Evolutionary conservation across 2,329 filamentous ascomycete species (phyloP), one percentile per base, ranked within the genome.

Genomic region (Sporothrix phasma): DNA sequence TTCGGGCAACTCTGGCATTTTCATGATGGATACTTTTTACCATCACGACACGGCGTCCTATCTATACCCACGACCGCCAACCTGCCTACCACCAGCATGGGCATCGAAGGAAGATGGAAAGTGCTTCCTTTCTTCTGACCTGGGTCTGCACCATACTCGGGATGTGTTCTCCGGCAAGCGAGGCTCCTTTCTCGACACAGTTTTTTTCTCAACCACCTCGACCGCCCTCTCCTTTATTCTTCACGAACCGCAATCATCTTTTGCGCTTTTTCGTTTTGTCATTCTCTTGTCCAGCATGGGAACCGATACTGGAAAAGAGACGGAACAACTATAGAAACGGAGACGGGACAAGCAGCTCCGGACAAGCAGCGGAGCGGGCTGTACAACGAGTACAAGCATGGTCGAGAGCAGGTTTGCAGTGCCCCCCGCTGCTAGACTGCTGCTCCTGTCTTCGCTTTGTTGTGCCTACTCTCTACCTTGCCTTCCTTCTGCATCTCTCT

Each of bases 181-280:
- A n/a, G 51, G 17, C 22, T 37, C 11, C 17, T 56, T 34, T 26
- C 22, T 58, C 24, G 26, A 58, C 37, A 19, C 26, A 2, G 34
- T n/a, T 24, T 11, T 8, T 39, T 15, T 11, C 51, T 2, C 41
- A 15, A 17, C 29, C 29, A 31, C 19, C 53, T 31, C 24, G 29
- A 31, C 19, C 2, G 13, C 22, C 56, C 22, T n/a, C 41, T 26
- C n/a, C 39, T 19, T 11, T 11, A 7, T 41, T 3, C 13, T 19
- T 46, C 43, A 45, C 62, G 22, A 63, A n/a, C 24, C 43, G 59
- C 49, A 19, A 63, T 41, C 29, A 63, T 46, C 46, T 53, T 53
- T 53, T 60, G 39, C 37, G 31, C 13, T 58, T 46, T 58, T 60
- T 11, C 47, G 6, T 46, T 26, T 19, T 47, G 10, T 34, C 10